Evolutionary conservation across 108 stramenopile species (phyloP).

Genomic region (Pelagomonas calceolata): DNA sequence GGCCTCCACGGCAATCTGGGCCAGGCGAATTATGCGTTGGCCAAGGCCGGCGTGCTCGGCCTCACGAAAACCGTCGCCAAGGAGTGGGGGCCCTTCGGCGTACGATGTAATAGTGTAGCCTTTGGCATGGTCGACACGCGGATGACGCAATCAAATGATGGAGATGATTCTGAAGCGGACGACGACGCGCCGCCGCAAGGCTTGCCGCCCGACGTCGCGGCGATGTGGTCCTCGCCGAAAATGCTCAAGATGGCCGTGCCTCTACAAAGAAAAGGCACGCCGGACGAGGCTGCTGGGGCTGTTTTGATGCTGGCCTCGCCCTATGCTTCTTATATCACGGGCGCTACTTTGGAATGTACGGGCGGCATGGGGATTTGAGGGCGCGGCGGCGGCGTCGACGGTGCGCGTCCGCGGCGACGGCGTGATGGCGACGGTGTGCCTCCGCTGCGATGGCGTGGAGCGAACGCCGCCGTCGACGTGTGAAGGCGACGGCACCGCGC

Average conservation of each 20-base stretch:
- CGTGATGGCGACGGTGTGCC: no score
- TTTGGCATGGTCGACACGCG: not conserved
- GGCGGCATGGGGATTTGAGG: not conserved
- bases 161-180: not conserved
- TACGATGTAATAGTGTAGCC: not conserved
- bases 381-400: no score
- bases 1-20: conserved; percentile 16
- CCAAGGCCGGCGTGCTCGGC: conserved; percentile 16
- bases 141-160: not conserved
- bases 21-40: conserved; percentile 20
- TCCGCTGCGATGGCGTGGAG: no score
- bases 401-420: no score
- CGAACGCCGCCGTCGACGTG: no score
- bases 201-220: not conserved
- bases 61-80: not conserved
- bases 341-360: not conserved
- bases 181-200: no score
- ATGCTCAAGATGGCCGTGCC: not conserved
- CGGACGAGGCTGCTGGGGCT: not conserved
- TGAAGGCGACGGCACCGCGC: no score
- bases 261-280: not conserved
- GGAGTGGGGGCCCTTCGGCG: not conserved
- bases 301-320: not conserved
- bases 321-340: not conserved
- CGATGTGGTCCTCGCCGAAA: not conserved